Conservation (phyloP, 164 flowering plant genomes). For the Chimonanthus praecox region DNA sequence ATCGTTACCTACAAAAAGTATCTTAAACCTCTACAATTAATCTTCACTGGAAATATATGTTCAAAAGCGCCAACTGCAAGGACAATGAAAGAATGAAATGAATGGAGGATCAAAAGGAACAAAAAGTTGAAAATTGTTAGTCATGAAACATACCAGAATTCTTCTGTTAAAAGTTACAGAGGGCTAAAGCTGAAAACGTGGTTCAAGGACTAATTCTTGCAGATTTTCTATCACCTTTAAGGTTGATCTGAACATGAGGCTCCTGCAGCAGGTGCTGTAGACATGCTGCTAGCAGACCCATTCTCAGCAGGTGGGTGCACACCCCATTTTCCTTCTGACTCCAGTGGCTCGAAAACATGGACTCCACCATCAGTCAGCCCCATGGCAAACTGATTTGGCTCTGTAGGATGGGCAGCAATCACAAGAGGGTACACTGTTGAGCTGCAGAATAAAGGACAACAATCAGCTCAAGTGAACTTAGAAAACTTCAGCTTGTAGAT, state of each 20-base stretch:
- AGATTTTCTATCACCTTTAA: constrained; percentile 50
- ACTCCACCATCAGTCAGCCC: constrained; percentile 94
- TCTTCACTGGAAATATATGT: too few species aligned
- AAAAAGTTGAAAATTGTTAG: too few species aligned
- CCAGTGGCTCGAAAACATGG: constrained; percentile 87
- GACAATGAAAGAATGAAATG: too few species aligned
- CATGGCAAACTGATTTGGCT: constrained; percentile 87
- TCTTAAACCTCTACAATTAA: too few species aligned
- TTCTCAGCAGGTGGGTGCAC: constrained; percentile 83
- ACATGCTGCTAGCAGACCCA: constrained; percentile 58
- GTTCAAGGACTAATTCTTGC: constrained; percentile 4
- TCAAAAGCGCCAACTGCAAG: too few species aligned
- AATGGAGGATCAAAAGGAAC: too few species aligned
- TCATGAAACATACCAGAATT: too few species aligned
- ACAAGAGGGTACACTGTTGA: constrained; percentile 69
- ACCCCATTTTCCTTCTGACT: constrained; percentile 98
- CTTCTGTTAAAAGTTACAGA: too few species aligned
- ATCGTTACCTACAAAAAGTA: too few species aligned
- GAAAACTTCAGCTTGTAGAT: not conserved
- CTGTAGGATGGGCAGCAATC: constrained; percentile 87
- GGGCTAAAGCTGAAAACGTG: too few species aligned
- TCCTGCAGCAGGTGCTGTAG: constrained; percentile 46
- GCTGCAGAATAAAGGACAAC: constrained; percentile 28
- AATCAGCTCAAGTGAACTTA: not conserved
- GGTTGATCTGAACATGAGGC: constrained; percentile 67